Evolutionary conservation across 225 moss, liverwort and hornwort species (phyloP).

Genomic region (Neckera pumila): DNA sequence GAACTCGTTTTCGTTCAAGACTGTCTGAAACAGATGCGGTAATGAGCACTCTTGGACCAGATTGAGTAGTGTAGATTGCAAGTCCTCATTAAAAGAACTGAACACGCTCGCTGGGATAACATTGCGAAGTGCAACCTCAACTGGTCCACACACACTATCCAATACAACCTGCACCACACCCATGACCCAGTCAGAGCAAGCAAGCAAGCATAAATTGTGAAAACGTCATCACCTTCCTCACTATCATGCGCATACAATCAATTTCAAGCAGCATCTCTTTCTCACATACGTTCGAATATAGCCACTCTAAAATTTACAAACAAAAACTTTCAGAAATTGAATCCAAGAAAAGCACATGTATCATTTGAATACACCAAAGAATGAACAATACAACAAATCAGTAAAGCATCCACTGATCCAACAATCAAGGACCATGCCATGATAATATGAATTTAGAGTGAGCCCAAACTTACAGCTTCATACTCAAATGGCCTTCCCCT

Average conservation of each 20-base stretch:
- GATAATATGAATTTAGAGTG: background rate
- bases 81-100: background rate
- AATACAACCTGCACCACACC: background rate
- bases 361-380: background rate
- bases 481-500: background rate
- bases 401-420: rapidly evolving
- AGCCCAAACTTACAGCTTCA: background rate
- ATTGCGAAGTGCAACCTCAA: background rate
- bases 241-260: background rate
- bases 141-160: background rate
- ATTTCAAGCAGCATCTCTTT: background rate
- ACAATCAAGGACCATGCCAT: too few relatives aligned
- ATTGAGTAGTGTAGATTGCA: background rate
- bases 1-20: rapidly evolving
- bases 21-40: rapidly evolving
- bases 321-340: rapidly evolving
- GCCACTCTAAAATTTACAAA: background rate
- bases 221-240: background rate
- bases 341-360: background rate
- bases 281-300: rapidly evolving
- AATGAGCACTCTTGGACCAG: background rate
- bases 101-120: background rate
- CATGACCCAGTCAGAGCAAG: background rate
- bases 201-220: background rate
- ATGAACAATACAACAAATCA: background rate